phyloP scores from a whole-genome alignment of 2,329 filamentous ascomycete species.

The Sporothrix curviconia region DNA sequence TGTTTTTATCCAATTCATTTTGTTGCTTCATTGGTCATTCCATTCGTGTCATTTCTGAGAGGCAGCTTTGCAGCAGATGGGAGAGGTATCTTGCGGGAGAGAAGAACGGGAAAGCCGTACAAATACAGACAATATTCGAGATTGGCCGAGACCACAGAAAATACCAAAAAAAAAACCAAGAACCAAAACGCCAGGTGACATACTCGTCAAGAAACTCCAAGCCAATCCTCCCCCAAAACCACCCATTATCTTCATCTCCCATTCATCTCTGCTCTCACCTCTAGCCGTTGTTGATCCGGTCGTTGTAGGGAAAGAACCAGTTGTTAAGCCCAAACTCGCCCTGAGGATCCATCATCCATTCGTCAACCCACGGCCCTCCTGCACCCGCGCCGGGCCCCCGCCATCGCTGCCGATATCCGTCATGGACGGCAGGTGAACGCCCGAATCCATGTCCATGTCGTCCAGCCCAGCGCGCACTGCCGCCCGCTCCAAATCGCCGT shows the following conservation, averaged over 20 bases:
- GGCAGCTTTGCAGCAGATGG: neutral
- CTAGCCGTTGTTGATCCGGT: conserved; percentile 12
- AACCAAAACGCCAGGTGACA: neutral
- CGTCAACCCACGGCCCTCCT: conserved; percentile 9
- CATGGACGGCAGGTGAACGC: conserved; percentile 8
- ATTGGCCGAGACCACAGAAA: neutral
- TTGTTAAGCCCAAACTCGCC: conserved; percentile 14
- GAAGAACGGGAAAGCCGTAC: neutral
- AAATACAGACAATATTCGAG: neutral
- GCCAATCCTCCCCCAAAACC: neutral
- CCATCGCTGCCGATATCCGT: neutral
- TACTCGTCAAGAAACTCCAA: neutral
- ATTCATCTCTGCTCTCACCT: too few species aligned
- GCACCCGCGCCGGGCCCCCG: neutral
- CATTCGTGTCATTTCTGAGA: neutral
- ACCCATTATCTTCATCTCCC: neutral
- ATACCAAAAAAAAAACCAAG: neutral
- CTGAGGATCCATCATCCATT: conserved; percentile 13
- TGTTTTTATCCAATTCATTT: neutral
- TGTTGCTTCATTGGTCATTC: neutral
- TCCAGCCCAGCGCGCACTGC: neutral
- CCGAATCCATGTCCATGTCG: conserved; percentile 11
- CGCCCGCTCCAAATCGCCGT: neutral
- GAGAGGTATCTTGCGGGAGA: neutral
- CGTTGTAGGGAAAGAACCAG: conserved; percentile 19